Base-by-base conservation (phyloP, 1,284 basidiomycete species). In the Moniliophthora roreri region DNA sequence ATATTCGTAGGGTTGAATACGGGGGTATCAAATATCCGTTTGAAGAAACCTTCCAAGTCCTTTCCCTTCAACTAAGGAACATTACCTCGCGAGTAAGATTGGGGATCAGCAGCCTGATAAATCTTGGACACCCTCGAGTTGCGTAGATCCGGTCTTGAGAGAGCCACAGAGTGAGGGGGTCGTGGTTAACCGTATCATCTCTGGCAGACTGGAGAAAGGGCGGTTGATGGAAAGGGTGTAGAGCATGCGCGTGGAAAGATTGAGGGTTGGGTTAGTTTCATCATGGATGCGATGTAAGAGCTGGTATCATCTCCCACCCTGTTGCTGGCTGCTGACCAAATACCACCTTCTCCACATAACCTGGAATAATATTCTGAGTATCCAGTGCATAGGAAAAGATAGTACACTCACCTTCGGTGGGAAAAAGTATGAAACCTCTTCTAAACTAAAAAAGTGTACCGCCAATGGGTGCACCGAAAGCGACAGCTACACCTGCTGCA, bases 401-500 rank as follows among this genome's bases (percentile, higher is more conserved):
- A 20, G 38, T 54, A 16, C 2, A 54, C 59, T 52, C 52, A 73
- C 91, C 73, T 96, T 95, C 0, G 94, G 88, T 11, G 95, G 95
- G 68, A 98, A 98, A 72, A 93, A 97, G 68, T 95, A 95, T 2
- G 93, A 94, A 2, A 98, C 94, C 69, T 97, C 95, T 69, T 95
- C 93, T 56, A 96, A 72, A 56, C 92, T 93, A n/a, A 70, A 97
- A 96, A 39, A 97, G 70, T 0, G 94, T 94, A 7, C 95, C 95
- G 35, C 95, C 95, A 42, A 98, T 91, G 0, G 95, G 94, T 0
- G 94, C 92, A 47, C 94, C 94, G 63, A 95, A 92, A 8, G 87
- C 94, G 47, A 89, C 95, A 60, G 92, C 90, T n/a, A 94, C 92
- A 38, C 92, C 91, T 28, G 91, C 91, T 11, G 95, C 95, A 67